phyloP scores from a whole-genome alignment of 2,329 filamentous ascomycete species.

The Trichoderma polysporum region DNA sequence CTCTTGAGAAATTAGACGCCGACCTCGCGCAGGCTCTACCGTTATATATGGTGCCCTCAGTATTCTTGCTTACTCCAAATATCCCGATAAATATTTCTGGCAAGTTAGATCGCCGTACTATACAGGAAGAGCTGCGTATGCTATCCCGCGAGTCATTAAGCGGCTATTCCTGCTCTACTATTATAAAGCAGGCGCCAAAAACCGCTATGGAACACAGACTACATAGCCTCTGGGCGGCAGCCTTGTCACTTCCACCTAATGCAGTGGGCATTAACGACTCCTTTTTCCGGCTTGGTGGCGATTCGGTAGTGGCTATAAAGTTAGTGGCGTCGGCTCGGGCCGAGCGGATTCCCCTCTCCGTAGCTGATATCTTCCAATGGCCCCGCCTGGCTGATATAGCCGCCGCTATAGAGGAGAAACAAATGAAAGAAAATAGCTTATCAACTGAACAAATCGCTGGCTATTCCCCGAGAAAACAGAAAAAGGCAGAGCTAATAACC shows the following conservation, averaged over 20 bases:
- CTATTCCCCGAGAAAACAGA: background rate
- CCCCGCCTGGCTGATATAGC: background rate
- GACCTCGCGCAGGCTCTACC: background rate
- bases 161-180: background rate
- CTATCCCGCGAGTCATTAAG: background rate
- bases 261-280: background rate
- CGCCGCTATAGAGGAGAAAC: background rate
- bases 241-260: background rate
- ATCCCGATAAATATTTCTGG: slow-evolving; percentile 6
- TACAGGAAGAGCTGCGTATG: background rate
- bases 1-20: background rate
- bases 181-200: background rate
- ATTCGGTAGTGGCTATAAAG: background rate
- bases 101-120: slow-evolving; percentile 5
- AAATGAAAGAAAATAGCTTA: background rate
- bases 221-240: background rate
- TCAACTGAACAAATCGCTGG: slow-evolving; percentile 4
- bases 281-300: slow-evolving; percentile 7
- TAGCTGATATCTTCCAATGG: slow-evolving; percentile 1
- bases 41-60: slow-evolving; percentile 5
- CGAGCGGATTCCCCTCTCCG: background rate
- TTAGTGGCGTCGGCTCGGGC: slow-evolving; percentile 2
- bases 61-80: background rate
- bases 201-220: background rate
- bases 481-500: slow-evolving; percentile 20